Evolutionary conservation across 148 eudicot species (phyloP).

Genomic region (Talinum fruticosum): DNA sequence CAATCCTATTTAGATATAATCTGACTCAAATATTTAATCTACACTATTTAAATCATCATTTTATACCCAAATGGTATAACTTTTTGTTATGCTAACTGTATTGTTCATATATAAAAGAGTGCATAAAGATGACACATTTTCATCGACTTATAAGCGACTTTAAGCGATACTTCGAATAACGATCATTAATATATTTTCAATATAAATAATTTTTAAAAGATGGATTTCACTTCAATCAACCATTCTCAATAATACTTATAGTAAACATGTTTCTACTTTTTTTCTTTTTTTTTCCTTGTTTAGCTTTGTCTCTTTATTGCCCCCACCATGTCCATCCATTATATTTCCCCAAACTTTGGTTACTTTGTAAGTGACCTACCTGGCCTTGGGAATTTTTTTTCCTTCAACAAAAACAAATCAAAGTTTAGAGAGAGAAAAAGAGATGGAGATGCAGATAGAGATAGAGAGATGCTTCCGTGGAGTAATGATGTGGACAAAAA

Average conservation of each 20-base stretch:
- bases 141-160: too few species aligned
- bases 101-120: too few species aligned
- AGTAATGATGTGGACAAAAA: conserved; percentile 61
- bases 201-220: too few species aligned
- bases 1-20: too few species aligned
- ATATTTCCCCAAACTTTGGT: conserved; percentile 17
- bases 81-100: too few species aligned
- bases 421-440: background rate
- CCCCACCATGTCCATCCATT: background rate
- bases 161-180: too few species aligned
- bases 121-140: too few species aligned
- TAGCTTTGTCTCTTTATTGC: conserved; percentile 8
- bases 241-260: background rate
- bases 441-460: background rate
- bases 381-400: background rate
- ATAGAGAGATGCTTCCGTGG: conserved; percentile 33
- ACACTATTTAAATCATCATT: too few species aligned
- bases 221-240: too few species aligned
- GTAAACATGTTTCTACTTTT: background rate
- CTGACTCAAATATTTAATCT: too few species aligned
- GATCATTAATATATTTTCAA: too few species aligned
- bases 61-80: too few species aligned
- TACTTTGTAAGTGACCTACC: conserved; percentile 23
- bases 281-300: background rate
- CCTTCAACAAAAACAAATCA: conserved; percentile 21